Evolutionary conservation across 768 basidiomycete species (phyloP), one percentile per base, ranked within the genome.

Genomic region (Boletus barrowsii): DNA sequence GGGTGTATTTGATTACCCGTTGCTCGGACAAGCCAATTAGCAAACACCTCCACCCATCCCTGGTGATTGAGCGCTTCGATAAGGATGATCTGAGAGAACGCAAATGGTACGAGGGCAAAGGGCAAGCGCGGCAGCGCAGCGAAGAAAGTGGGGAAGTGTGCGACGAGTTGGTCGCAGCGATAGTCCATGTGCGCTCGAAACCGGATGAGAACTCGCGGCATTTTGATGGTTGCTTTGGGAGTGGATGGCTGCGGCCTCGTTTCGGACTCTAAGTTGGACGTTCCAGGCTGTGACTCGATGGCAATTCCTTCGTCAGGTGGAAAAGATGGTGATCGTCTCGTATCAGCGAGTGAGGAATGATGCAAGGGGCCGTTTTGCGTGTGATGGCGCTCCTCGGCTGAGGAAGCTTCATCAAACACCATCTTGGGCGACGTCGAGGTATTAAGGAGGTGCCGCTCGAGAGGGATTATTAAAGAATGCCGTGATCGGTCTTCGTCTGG

Each of bases 61-160:
- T 86, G 84, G 56, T 83, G 78, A 13, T 84, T 77, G 7, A 98
- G 79, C 0, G 80, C 89, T 65, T 95, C 88, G 54, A 96, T 91
- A 53, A 98, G 82, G 59, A 98, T 91, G 73, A 98, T 98, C 71
- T 95, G 93, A 1, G 88, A 86, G 66, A 98, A 93, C 0, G 93
- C 90, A 65, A 98, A 98, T 0, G 92, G 92, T 15, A 97, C 75
- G 8, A 97, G 82, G 13, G 83, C 79, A 55, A 93, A 83, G 1
- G 93, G 95, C 0, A 95, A 76, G 18, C 86, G 81, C 0, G 83
- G 79, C 20, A 86, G 72, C 20, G 84, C 81, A 10, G 80, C 81
- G 66, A 79, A 76, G 56, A 88, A 76, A 1, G 89, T 93, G 0
- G 92, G 93, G 67, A 91, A 90, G 42, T 76, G 75, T 22, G 22